phyloP scores from a whole-genome alignment of 164 flowering plant genomes.

The Paratinospora sagittata region DNA sequence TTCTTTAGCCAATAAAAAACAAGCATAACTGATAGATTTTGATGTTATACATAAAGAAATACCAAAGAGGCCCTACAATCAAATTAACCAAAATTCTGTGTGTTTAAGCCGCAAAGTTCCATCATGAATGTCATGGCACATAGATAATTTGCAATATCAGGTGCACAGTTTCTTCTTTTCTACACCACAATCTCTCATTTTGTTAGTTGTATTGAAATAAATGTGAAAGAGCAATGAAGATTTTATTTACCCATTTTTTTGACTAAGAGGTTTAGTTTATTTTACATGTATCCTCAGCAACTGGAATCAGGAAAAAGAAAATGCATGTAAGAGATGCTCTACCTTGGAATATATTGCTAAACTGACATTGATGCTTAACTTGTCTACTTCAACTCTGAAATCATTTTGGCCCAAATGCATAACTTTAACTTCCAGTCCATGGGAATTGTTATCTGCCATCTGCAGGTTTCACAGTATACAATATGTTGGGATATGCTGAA shows the following conservation, averaged over 20 bases:
- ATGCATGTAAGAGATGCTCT: constrained; percentile 14
- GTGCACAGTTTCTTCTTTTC: too few relatives aligned
- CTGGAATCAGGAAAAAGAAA: not conserved
- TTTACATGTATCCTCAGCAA: not conserved
- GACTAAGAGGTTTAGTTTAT: not conserved
- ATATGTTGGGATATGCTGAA: not conserved
- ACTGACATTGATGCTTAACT: constrained; percentile 43
- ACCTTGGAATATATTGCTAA: constrained; percentile 70
- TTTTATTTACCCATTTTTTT: not conserved
- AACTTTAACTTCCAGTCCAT: constrained; percentile 43
- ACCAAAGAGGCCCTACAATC: too few relatives aligned
- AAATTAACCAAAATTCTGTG: too few relatives aligned
- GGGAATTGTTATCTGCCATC: constrained; percentile 39
- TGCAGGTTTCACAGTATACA: constrained; percentile 15
- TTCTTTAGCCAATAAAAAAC: too few relatives aligned
- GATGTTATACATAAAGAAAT: too few relatives aligned
- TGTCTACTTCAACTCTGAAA: constrained; percentile 69
- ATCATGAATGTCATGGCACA: too few relatives aligned
- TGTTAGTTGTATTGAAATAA: too few relatives aligned
- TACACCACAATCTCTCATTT: too few relatives aligned
- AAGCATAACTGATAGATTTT: too few relatives aligned
- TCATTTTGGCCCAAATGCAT: constrained; percentile 35
- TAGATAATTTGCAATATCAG: too few relatives aligned
- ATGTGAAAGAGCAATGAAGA: not conserved
- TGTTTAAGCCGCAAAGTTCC: too few relatives aligned